A percentile compares a stretch with the other conserved stretches of the same genome.
phyloP scores from a whole-genome alignment of 2,329 filamentous ascomycete genomes.

The Thermoascus crustaceus region DNA sequence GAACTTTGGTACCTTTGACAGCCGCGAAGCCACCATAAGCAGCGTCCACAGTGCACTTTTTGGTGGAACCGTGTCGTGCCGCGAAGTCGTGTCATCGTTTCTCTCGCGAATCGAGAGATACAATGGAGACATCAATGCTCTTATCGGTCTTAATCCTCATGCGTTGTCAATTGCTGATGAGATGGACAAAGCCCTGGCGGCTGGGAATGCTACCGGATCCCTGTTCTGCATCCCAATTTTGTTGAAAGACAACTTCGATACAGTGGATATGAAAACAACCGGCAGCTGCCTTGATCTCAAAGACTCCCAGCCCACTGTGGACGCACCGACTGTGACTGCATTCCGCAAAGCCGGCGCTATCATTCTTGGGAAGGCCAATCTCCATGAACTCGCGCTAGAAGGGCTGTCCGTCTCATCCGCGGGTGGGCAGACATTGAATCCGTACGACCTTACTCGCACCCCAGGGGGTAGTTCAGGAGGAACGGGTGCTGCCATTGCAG shows the following conservation, averaged over 20 bases:
- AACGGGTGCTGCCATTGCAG: slow-evolving; percentile 49
- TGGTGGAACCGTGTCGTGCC: too few relatives aligned
- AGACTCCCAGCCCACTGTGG: slow-evolving; percentile 37
- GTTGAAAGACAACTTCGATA: slow-evolving; percentile 55
- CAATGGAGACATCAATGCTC: too few relatives aligned
- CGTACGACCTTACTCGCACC: slow-evolving; percentile 54
- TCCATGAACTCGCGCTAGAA: slow-evolving; percentile 55
- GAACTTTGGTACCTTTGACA: too few relatives aligned
- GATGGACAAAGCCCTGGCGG: too few relatives aligned
- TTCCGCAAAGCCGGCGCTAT: slow-evolving; percentile 44
- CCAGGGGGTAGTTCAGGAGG: slow-evolving; percentile 55
- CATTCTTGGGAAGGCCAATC: slow-evolving; percentile 49
- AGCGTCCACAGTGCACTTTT: too few relatives aligned
- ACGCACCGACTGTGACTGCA: slow-evolving; percentile 44
- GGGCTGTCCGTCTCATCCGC: slow-evolving; percentile 53
- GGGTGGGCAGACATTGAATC: slow-evolving; percentile 55
- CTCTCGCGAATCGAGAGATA: too few relatives aligned
- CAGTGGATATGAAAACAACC: slow-evolving; percentile 47
- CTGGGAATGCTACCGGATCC: too few relatives aligned
- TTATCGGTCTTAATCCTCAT: too few relatives aligned
- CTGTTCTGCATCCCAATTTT: slow-evolving; percentile 54
- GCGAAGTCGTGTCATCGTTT: too few relatives aligned
- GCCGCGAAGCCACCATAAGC: too few relatives aligned
- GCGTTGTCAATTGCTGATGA: too few relatives aligned
- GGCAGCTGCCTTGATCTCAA: slow-evolving; percentile 44